These are phyloP conservation scores for Ophiosphaerella narmari DNA, from an alignment of 2,329 filamentous ascomycete species.

Conservation along the genomic window DNA sequence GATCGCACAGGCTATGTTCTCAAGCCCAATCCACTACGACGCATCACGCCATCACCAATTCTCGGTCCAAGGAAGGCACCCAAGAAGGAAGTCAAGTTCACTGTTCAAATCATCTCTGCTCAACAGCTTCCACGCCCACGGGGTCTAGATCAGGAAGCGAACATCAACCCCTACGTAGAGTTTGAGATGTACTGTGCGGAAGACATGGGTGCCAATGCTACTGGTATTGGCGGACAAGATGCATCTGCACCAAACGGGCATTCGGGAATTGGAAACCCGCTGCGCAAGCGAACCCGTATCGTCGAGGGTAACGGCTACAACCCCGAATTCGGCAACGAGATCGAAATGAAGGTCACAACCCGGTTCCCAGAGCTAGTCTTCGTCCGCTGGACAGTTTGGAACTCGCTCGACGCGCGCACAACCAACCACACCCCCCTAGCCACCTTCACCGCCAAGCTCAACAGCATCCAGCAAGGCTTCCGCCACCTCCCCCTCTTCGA, in stretches of 20 bases:
- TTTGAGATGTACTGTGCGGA: constrained; percentile 94
- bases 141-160: constrained; percentile 71
- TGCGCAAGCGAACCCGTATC: constrained; percentile 78
- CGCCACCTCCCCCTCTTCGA: constrained; percentile 90
- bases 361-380: constrained; percentile 94
- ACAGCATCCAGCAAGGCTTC: constrained; percentile 87
- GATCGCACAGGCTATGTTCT: constrained; percentile 91
- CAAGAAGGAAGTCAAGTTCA: constrained; percentile 82
- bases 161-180: constrained; percentile 90
- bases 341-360: constrained; percentile 84
- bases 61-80: constrained; percentile 68
- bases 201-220: constrained; percentile 79
- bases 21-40: constrained; percentile 83
- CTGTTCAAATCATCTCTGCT: constrained; percentile 87
- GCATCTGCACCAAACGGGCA: constrained; percentile 67
- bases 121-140: constrained; percentile 89
- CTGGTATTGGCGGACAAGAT: constrained; percentile 68
- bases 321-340: constrained; percentile 79
- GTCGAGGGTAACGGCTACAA: constrained; percentile 92
- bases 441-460: constrained; percentile 90
- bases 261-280: constrained; percentile 71
- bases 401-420: constrained; percentile 76
- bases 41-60: constrained; percentile 30
- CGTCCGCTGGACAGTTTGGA: constrained; percentile 89
- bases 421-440: constrained; percentile 71